Base-by-base conservation (phyloP, 2,329 filamentous ascomycete genomes). In the Ophiostoma australiae region DNA sequence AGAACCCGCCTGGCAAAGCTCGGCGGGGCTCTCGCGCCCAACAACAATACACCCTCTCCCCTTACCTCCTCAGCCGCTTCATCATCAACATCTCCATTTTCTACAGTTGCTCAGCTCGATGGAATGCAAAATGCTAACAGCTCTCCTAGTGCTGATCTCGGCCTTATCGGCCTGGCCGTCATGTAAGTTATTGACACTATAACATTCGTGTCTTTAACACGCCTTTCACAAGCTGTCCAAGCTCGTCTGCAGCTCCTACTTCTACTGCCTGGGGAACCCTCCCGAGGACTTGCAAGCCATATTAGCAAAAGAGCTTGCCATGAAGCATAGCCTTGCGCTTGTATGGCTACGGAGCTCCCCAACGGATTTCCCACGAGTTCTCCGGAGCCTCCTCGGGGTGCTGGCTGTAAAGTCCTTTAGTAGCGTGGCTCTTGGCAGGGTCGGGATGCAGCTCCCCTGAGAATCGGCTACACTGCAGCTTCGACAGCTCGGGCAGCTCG, bases 111-210 rank as follows among this genome's bases (percentile, higher is more conserved):
- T 63, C 58, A 17, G 27, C 33, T 44, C 4, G 31, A 58, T 68
- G 23, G 27, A 33, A 66, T 52, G 68, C 74, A 77, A 75, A 79
- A 84, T 87, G 83, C 87, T 89, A 82, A 89, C 84, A 77, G 78
- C 83, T 80, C 78, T 74, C 78, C 80, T 84, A 92, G 90, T 84
- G 89, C 89, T 89, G 91, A 95, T 89, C 90, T 95, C 83, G 92
- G 92, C 86, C 91, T 95, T 80, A 94, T 95, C 81, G 92, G 92
- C 88, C 87, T 95, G 85, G 92, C 92, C 85, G 92, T 95, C 83
- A 95, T 95, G 91, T 87, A 84, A 83, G 85, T 86, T 44, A 8
- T 15, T 33, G 23, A 20, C 20, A 20, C 17, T 15, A 37, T 8
- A 17, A 7, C 27, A 35, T 52, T 11, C 13, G 2, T 23, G 44